Base-by-base conservation (phyloP, 2,329 filamentous ascomycete genomes). In the Aureobasidium sp. region DNA sequence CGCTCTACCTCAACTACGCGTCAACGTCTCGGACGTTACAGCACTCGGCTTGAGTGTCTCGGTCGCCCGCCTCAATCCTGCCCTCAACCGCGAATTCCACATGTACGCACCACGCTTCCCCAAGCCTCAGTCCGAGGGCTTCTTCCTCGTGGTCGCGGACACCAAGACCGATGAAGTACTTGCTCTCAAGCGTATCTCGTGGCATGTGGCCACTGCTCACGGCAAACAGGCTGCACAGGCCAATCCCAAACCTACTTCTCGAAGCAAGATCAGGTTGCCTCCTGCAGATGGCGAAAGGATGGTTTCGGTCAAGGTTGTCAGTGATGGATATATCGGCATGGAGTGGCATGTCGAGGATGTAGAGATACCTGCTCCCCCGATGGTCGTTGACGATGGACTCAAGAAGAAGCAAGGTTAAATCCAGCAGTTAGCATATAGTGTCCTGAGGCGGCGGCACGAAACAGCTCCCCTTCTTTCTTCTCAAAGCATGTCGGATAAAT, bases 91-190 rank as follows among this genome's bases (percentile, higher is more conserved):
- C 9, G 88, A 91, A 1, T 86, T 84, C 53, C 84, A 88, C 64
- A 88, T 97, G 71, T 96, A 87, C 69, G 91, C 94, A 0, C 93
- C 95, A 2, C 83, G 84, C 25, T 97, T 96, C 76, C 93, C 93
- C 1, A 99, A 99, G 75, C 86, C 91, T 17, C 94, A 99, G 75
- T 94, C 86, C 0, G 94, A 99, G 71, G 92, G 92, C 0, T 97
- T 87, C 83, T 97, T 99, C 74, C 84, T 94, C 15, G 72, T 97
- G 25, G 82, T 96, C 0, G 87, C 86, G 7, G 85, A 89, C 68
- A 70, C 83, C 2, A 78, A 78, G 0, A 82, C 77, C 7, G 90
- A 93, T 63, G 90, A 97, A 67, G 81, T 97, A 42, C 75, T 96
- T 4, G 93, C 89, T 2, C 79, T 99, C 65, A 97, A 96, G 81